Percentiles rank a stretch among this genome's conserved stretches.
These are phyloP conservation scores for Andrographis paniculata DNA, from an alignment of 305 asterid species.

Conservation along the genomic window DNA sequence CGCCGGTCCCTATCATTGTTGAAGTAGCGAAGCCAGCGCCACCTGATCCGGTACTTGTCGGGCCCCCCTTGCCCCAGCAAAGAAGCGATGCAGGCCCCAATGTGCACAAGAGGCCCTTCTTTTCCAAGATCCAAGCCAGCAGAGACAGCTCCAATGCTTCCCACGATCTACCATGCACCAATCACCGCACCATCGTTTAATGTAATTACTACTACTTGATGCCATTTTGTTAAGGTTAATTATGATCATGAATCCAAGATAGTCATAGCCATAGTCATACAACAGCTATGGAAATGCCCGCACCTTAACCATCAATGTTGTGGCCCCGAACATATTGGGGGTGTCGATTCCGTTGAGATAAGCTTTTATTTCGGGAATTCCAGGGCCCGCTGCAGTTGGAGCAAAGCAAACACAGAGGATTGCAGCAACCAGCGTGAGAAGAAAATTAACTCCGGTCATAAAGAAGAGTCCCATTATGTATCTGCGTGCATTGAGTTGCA, in stretches of 20 bases:
- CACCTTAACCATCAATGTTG: conserved; percentile 72
- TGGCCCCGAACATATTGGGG: conserved; percentile 82
- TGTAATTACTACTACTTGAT: neutral
- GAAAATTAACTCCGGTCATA: conserved; percentile 62
- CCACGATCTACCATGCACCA: conserved; percentile 63
- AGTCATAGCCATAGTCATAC: too few relatives aligned
- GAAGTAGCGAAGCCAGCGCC: conserved; percentile 87
- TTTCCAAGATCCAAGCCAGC: conserved; percentile 98
- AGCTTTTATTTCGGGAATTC: conserved; percentile 89
- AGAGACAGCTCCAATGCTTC: conserved; percentile 88
- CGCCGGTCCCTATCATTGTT: conserved; percentile 85
- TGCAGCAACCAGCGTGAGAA: conserved; percentile 61
- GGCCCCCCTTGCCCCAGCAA: conserved; percentile 98
- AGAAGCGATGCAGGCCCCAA: conserved; percentile 93
- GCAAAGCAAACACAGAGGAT: conserved; percentile 71
- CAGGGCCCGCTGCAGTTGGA: conserved; percentile 96
- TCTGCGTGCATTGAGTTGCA: conserved; percentile 56
- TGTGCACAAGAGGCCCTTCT: conserved; percentile 98
- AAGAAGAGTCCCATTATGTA: conserved; percentile 53
- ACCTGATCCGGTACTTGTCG: conserved; percentile 79
- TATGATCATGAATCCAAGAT: too few relatives aligned
- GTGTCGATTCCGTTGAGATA: conserved; percentile 88
- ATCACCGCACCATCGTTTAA: too few relatives aligned
- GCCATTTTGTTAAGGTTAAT: too few relatives aligned
- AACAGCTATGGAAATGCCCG: neutral